Conservation (phyloP, 2,329 filamentous ascomycete genomes). For the Aspergillus sp. region DNA sequence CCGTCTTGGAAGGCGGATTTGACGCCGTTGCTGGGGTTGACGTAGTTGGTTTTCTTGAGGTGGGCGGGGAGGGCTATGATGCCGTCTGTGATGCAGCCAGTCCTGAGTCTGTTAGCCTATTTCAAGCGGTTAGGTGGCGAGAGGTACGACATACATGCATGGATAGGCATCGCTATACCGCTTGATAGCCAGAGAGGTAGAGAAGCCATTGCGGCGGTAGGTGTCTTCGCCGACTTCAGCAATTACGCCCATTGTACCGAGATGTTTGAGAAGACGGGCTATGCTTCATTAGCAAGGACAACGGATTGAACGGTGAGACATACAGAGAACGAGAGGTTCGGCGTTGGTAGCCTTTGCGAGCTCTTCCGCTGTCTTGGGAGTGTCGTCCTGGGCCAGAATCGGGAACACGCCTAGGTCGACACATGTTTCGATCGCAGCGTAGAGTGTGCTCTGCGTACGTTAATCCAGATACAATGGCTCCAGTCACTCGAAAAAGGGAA, state of each 20-base stretch:
- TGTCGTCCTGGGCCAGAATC: conserved; percentile 21
- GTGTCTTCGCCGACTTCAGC: conserved; percentile 31
- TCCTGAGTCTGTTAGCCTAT: conserved; percentile 20
- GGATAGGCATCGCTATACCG: conserved; percentile 27
- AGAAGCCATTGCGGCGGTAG: conserved; percentile 34
- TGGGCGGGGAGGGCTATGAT: conserved; percentile 25
- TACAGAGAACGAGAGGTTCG: conserved; percentile 21
- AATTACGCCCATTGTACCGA: conserved; percentile 37
- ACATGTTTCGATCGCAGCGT: conserved; percentile 24
- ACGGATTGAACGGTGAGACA: background rate
- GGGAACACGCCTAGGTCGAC: conserved; percentile 25
- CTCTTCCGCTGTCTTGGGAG: conserved; percentile 20
- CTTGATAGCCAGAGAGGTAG: conserved; percentile 25
- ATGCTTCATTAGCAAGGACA: background rate
- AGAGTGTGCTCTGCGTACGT: conserved; percentile 16
- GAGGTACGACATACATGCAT: conserved; percentile 22
- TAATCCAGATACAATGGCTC: background rate
- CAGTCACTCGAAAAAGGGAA: background rate
- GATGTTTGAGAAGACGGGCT: conserved; percentile 36
- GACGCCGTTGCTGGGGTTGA: conserved; percentile 25
- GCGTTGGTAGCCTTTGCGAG: conserved; percentile 22
- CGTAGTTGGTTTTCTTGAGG: conserved; percentile 27
- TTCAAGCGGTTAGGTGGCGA: rapidly evolving
- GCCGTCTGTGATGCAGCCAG: conserved; percentile 26
- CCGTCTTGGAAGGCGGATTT: conserved; percentile 28